Base-by-base conservation (phyloP, 352 stramenopile genomes). In the Globisporangium parvum region DNA sequence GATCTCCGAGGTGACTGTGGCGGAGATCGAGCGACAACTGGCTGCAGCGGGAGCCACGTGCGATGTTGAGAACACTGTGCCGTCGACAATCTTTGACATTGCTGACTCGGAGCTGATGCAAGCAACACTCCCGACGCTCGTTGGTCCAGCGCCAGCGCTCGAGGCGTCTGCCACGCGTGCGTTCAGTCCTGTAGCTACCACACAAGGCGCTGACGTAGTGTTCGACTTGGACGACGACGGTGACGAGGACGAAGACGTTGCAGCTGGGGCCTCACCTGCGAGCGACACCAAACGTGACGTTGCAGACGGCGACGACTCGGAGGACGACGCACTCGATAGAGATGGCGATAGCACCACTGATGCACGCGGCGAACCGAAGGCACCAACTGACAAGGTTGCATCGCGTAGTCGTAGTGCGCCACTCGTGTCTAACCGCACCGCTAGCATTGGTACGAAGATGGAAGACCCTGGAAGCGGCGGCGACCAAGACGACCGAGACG, bases 21-120 rank as follows among this genome's bases (percentile, higher is more conserved):
- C 44, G 33, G 71, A 81, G 14, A 78, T 85, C 5, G 42, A 66
- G 44, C 23, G 35, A 17, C 18, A 60, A 15, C 61, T 74, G 28
- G 31, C 37, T 23, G 42, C 42, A 20, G 52, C 54, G 10, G 50
- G 53, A 39, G 47, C 14, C 0, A 62, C 52, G 10, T 5, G 8
- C 17, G 0, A 23, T 12, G 14, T 9, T 14, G 41, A 51, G 28
- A 31, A 57, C 15, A 20, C 47, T 2, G 53, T 82, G 18, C 58
- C 59, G 1, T 53, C 57, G 3, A 77, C 66, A 4, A 23, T 85
- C 12, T 87, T 85, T 58, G 77, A 85, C 58, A 64, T 74, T 20
- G 74, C 70, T 0, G 75, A 87, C 57, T 76, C 63, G 41, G 77
- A 87, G 47, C 59, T 69, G 15, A 84, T 80, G 51, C 74, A 87